Percentiles rank a stretch among this genome's conserved stretches.
Conservation (phyloP, 495 filamentous ascomycete genomes). For the Cercophora sp. region DNA sequence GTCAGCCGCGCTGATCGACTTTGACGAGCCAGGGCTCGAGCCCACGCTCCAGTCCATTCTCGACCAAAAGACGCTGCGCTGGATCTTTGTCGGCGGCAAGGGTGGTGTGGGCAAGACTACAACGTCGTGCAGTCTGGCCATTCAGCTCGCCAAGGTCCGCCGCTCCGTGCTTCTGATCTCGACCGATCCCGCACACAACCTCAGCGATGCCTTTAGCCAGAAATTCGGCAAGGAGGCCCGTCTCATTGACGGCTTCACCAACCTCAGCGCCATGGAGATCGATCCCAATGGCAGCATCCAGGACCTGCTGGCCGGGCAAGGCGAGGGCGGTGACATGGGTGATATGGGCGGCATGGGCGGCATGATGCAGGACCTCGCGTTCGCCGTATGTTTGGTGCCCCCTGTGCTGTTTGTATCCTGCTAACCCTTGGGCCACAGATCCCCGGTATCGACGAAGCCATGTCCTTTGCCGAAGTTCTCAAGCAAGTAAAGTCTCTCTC, state of each 20-base stretch:
- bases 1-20: constrained; percentile 62
- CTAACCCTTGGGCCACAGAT: constrained; percentile 55
- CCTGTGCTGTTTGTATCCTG: neutral
- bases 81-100: constrained; percentile 99
- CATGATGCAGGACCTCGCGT: constrained; percentile 65
- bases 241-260: constrained; percentile 84
- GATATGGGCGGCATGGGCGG: constrained; percentile 59
- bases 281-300: constrained; percentile 98
- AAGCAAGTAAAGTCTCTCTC: constrained; percentile 99
- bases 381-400: constrained; percentile 44
- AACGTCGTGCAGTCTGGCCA: constrained; percentile 94
- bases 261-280: constrained; percentile 98
- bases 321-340: constrained; percentile 58
- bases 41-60: constrained; percentile 91
- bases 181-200: constrained; percentile 97
- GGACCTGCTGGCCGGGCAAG: constrained; percentile 80
- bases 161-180: constrained; percentile 96
- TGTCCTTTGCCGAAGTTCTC: constrained; percentile 98
- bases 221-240: constrained; percentile 99
- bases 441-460: constrained; percentile 96
- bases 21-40: constrained; percentile 74
- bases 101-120: constrained; percentile 99
- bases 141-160: constrained; percentile 94
- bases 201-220: constrained; percentile 96
- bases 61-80: constrained; percentile 89